Conservation (phyloP, 768 basidiomycete genomes). For the Leccinum incarnatum region DNA sequence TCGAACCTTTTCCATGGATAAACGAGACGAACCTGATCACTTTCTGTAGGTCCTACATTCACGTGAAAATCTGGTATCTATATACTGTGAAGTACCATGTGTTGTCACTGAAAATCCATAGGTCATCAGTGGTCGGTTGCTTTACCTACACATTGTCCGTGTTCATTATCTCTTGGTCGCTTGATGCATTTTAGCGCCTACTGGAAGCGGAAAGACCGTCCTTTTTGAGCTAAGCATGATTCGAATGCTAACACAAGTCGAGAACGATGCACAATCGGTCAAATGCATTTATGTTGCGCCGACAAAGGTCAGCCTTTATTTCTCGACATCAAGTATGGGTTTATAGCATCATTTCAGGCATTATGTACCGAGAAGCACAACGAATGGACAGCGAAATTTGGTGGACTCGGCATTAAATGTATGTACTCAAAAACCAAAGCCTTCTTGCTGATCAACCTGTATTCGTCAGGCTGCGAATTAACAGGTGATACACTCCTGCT, state of each 20-base stretch:
- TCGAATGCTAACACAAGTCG: conserved; percentile 54
- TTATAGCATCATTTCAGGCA: conserved; percentile 47
- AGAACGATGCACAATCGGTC: conserved; percentile 29
- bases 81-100: not conserved
- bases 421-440: conserved; percentile 11
- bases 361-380: conserved; percentile 79
- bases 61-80: conserved; percentile 60
- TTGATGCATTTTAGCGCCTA: conserved; percentile 63
- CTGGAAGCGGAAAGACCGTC: conserved; percentile 94
- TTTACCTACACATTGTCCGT: conserved; percentile 1
- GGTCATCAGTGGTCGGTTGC: conserved; percentile 66
- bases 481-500: conserved; percentile 85
- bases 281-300: conserved; percentile 94
- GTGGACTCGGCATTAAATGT: conserved; percentile 75
- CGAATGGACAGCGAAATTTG: conserved; percentile 86
- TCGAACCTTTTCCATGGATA: conserved; percentile 2
- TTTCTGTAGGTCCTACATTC: conserved; percentile 51
- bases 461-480: conserved; percentile 69
- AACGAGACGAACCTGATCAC: not conserved
- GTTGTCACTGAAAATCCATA: conserved; percentile 28
- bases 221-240: conserved; percentile 92
- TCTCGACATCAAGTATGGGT: not conserved
- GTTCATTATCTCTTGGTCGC: not conserved
- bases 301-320: conserved; percentile 59
- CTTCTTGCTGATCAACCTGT: not conserved